phyloP scores from a whole-genome alignment of 306 rosid species.

The Prunus padus region DNA sequence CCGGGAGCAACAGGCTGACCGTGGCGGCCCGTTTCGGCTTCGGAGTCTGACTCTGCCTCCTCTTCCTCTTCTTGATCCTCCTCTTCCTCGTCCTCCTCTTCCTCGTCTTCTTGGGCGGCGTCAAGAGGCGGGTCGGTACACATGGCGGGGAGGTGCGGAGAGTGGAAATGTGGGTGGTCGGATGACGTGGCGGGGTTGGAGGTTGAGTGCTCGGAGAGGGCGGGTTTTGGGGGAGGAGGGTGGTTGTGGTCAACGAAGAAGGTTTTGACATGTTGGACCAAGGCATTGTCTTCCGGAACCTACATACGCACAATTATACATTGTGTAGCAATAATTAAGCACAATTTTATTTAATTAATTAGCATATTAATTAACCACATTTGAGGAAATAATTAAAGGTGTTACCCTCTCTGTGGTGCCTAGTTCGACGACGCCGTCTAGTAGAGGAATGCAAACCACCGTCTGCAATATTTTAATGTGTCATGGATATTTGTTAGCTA shows the following conservation, averaged over 20 bases:
- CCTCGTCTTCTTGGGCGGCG: conserved; percentile 33
- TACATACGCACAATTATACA: conserved; percentile 17
- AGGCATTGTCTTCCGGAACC: conserved; percentile 70
- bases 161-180: conserved; percentile 38
- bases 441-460: conserved; percentile 85
- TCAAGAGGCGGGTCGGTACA: conserved; percentile 26
- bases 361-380: not conserved
- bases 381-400: too few species aligned
- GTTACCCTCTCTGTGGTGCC: conserved; percentile 79
- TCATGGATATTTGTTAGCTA: not conserved
- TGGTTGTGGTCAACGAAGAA: conserved; percentile 55
- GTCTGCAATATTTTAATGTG: conserved; percentile 38
- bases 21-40: conserved; percentile 41
- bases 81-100: conserved; percentile 39
- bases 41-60: conserved; percentile 50
- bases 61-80: conserved; percentile 45
- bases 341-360: not conserved
- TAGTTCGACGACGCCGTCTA: conserved; percentile 86
- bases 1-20: not conserved
- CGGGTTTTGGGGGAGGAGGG: conserved; percentile 67
- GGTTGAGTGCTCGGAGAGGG: conserved; percentile 83
- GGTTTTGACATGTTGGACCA: conserved; percentile 65
- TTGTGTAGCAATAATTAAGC: not conserved
- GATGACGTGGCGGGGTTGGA: conserved; percentile 74
- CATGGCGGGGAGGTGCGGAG: conserved; percentile 30